Base-by-base conservation (phyloP, 257 asterid genomes). In the Avicennia marina region DNA sequence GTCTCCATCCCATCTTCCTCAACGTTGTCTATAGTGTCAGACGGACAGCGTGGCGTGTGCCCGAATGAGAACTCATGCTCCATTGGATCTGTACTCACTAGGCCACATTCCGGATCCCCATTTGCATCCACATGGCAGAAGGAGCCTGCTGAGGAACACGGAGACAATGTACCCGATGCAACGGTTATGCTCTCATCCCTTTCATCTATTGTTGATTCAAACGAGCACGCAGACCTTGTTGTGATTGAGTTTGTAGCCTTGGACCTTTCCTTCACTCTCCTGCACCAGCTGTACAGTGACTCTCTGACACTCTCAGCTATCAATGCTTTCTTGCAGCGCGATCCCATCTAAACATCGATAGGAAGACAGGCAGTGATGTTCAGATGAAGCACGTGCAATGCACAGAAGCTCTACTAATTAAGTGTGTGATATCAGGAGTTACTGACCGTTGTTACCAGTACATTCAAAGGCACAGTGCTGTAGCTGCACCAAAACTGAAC, bases 401-500 rank as follows among this genome's bases (percentile, higher is more conserved):
- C n/a, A n/a, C n/a, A n/a, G n/a, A n/a, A n/a, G n/a, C n/a, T n/a
- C n/a, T n/a, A n/a, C n/a, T n/a, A n/a, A 25, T 38, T 38, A 43
- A 6, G 19, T 16, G 34, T 29, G 34, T 29, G 17, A 13, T 12
- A 43, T 16, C 3, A 3, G 45, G 10, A 29, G 59, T 33, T 36
- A 61, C 81, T 57, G 4, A 87, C 95, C 81, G 94, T 93, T 6
- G 94, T 75, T 66, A 90, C 78, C 49, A 90, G 73, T 7, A 90
- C 89, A 51, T 87, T 90, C 56, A 87, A 54, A 6, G 95, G 85
- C 49, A 84, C 89, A 1, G 94, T 90, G 81, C 89, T 77, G 53
- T 82, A 85, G 83, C 96, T 87, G 65, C 96, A 90, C 96, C 98
- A 90, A 63, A 87, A 79, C 65, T 90, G 98, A 53, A 90, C 94